Evolutionary conservation across 192 early-diverging fungal species (phyloP).

Genomic region (Geranomyces variabilis): DNA sequence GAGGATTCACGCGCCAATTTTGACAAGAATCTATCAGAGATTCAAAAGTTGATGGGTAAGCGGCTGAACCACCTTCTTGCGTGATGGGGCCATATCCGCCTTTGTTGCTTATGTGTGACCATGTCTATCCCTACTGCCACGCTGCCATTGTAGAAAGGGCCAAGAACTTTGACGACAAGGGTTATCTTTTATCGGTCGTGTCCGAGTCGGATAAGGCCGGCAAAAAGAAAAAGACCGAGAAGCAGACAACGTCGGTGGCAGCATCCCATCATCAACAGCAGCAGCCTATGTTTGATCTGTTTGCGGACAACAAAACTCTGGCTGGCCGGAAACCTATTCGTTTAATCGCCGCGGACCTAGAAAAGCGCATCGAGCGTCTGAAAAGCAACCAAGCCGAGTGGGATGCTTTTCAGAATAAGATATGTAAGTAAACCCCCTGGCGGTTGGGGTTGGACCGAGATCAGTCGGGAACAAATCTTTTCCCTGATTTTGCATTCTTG

Average conservation of each 20-base stretch:
- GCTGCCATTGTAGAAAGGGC: conserved; percentile 20
- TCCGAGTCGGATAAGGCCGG: conserved; percentile 24
- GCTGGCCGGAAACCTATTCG: conserved; percentile 57
- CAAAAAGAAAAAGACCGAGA: conserved; percentile 20
- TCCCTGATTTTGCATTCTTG: background rate
- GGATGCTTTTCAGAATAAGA: conserved; percentile 55
- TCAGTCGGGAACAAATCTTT: background rate
- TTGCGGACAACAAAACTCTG: conserved; percentile 29
- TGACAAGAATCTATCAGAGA: conserved; percentile 48
- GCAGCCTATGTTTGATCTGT: conserved; percentile 15
- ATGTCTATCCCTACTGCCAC: too few species aligned
- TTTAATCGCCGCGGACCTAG: conserved; percentile 52
- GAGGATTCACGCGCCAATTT: conserved; percentile 35
- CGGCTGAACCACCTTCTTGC: too few species aligned
- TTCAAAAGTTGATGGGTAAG: conserved; percentile 49
- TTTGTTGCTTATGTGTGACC: background rate
- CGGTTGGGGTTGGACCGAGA: background rate
- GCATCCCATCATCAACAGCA: conserved; percentile 10
- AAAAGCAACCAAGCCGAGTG: conserved; percentile 58
- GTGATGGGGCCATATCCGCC: background rate
- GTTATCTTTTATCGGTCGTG: conserved; percentile 6
- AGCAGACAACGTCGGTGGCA: background rate
- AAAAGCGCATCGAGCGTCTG: conserved; percentile 51
- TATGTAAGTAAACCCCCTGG: conserved; percentile 46
- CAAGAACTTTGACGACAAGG: conserved; percentile 24